Percentiles rank a stretch among this genome's conserved stretches.
Evolutionary conservation across 345 rosid species (phyloP).

Genomic region (Syzygium oleosum): DNA sequence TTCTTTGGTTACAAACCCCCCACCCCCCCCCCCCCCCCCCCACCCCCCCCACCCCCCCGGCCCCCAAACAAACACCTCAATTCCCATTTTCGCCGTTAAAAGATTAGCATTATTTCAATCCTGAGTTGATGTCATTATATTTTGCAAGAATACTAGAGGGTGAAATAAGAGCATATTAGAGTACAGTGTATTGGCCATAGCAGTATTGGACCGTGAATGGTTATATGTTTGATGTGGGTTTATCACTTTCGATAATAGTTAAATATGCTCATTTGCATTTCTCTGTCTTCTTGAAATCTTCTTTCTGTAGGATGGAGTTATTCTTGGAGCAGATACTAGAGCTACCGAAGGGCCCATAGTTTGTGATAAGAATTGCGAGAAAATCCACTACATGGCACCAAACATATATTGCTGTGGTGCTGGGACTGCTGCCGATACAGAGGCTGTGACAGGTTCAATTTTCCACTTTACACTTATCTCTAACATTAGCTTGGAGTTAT

Average conservation of each 20-base stretch:
- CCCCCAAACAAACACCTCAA: neutral
- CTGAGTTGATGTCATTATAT: neutral
- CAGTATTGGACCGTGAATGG: neutral
- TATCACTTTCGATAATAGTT: neutral
- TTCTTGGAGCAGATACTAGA: slow-evolving; percentile 71
- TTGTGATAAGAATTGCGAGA: slow-evolving; percentile 96
- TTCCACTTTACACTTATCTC: neutral
- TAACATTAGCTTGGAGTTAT: neutral
- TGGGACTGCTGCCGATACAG: slow-evolving; percentile 98
- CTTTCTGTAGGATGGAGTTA: slow-evolving; percentile 64
- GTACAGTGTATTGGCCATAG: neutral
- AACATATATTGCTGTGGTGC: slow-evolving; percentile 97
- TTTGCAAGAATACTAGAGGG: neutral
- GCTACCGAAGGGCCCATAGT: slow-evolving; percentile 88
- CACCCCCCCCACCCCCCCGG: neutral
- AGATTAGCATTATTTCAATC: neutral
- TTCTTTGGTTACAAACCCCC: neutral
- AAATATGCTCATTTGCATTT: neutral
- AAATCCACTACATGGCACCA: slow-evolving; percentile 98
- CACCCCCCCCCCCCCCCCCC: neutral
- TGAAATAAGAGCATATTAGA: neutral
- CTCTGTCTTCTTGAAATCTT: neutral
- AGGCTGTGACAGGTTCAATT: slow-evolving; percentile 83
- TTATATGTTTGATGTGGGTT: neutral
- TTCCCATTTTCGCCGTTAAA: neutral